Conservation (phyloP, 2,329 filamentous ascomycete species). For the Berkeleyomyces basicola region DNA sequence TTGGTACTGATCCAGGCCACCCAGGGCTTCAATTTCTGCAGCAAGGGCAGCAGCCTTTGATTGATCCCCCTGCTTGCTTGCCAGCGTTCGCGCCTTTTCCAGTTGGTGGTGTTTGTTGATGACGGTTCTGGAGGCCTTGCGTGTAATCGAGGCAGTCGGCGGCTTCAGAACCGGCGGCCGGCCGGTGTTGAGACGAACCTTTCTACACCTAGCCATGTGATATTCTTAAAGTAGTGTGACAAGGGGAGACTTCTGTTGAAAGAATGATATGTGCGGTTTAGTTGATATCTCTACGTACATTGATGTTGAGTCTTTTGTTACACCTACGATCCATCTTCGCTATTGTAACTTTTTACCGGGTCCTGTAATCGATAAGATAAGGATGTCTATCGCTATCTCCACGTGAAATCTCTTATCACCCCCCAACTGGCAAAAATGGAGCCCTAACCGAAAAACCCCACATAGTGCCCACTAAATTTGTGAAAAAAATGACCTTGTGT, state of each 20-base stretch:
- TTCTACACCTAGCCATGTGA: constrained; percentile 20
- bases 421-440: background rate
- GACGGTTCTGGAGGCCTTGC: constrained; percentile 45
- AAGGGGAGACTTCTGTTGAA: background rate
- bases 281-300: background rate
- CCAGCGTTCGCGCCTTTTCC: constrained; percentile 44
- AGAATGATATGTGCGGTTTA: background rate
- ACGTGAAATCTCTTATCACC: background rate
- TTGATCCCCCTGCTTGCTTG: constrained; percentile 35
- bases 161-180: constrained; percentile 39
- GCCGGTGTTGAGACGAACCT: constrained; percentile 22
- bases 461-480: constrained; percentile 6
- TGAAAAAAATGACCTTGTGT: background rate
- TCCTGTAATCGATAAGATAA: constrained; percentile 4
- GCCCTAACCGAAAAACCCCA: constrained; percentile 8
- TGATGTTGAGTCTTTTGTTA: background rate
- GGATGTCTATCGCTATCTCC: background rate
- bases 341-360: constrained; percentile 10
- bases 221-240: background rate
- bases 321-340: background rate
- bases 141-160: constrained; percentile 31
- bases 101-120: constrained; percentile 51
- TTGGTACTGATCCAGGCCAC: constrained; percentile 48
- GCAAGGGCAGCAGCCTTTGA: constrained; percentile 29
- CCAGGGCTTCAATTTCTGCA: constrained; percentile 38